These are phyloP conservation scores for Cryptomeria japonica DNA, from an alignment of 75 land plant genomes.

Conservation along the genomic window DNA sequence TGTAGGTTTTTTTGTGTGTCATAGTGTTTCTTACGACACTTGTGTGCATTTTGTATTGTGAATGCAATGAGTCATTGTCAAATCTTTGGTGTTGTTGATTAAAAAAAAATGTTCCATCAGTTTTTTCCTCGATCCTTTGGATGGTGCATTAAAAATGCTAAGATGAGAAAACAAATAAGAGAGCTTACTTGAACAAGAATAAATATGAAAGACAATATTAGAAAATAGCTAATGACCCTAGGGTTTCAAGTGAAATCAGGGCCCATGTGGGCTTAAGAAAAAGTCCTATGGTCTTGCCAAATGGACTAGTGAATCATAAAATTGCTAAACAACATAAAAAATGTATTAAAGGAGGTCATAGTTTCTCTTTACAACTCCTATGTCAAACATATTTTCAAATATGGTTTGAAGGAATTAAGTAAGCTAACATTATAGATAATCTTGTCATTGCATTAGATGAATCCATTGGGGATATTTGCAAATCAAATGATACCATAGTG, in stretches of 20 bases:
- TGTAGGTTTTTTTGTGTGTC: no score
- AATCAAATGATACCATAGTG: slow-evolving; percentile 67
- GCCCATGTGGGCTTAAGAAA: slow-evolving; percentile 72
- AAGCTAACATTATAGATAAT: slow-evolving; percentile 74
- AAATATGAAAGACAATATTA: slow-evolving; percentile 55
- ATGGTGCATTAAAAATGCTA: no score
- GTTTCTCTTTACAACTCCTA: slow-evolving; percentile 83
- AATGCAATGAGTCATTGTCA: no score
- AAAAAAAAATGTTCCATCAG: no score
- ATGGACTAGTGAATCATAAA: slow-evolving; percentile 77
- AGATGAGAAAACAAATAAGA: slow-evolving; percentile 47
- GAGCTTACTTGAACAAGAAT: slow-evolving; percentile 50
- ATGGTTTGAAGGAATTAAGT: slow-evolving; percentile 81
- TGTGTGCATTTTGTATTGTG: no score
- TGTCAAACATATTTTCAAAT: slow-evolving; percentile 74
- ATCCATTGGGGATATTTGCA: slow-evolving; percentile 56
- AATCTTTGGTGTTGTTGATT: no score
- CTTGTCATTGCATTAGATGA: slow-evolving; percentile 88
- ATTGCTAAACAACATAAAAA: slow-evolving; percentile 67
- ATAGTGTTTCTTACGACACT: no score
- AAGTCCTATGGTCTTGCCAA: slow-evolving; percentile 71
- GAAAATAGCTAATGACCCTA: slow-evolving; percentile 39
- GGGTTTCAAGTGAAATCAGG: slow-evolving; percentile 67
- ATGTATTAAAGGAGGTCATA: slow-evolving; percentile 70
- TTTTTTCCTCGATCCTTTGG: no score